These are phyloP conservation scores for Lentinula boryana DNA, from an alignment of 768 basidiomycete species.

Conservation along the genomic window DNA sequence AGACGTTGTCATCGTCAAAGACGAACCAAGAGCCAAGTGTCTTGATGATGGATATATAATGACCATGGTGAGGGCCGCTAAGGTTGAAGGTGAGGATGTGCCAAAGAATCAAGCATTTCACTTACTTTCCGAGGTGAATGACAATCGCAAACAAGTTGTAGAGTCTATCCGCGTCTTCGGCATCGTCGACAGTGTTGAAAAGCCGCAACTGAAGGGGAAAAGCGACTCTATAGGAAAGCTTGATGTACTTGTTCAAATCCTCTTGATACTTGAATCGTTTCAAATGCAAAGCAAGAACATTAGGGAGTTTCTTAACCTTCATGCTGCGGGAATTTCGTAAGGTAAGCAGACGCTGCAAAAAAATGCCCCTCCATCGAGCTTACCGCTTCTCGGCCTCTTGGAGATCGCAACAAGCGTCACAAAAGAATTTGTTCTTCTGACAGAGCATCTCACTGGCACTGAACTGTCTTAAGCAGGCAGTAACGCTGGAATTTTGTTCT, in stretches of 20 bases:
- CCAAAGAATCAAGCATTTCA: slow-evolving; percentile 18
- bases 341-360: neutral
- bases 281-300: slow-evolving; percentile 90
- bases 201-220: slow-evolving; percentile 93
- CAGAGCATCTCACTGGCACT: slow-evolving; percentile 98
- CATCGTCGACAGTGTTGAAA: slow-evolving; percentile 96
- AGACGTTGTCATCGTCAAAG: slow-evolving; percentile 95
- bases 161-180: slow-evolving; percentile 83
- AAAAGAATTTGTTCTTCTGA: slow-evolving; percentile 97
- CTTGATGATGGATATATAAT: slow-evolving; percentile 94
- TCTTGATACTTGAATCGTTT: slow-evolving; percentile 99
- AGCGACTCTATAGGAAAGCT: slow-evolving; percentile 93
- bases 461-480: slow-evolving; percentile 93
- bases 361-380: slow-evolving; percentile 18
- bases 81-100: slow-evolving; percentile 10
- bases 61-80: slow-evolving; percentile 97
- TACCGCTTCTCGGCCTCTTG: slow-evolving; percentile 98
- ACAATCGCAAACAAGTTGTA: slow-evolving; percentile 96
- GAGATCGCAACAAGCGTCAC: slow-evolving; percentile 92
- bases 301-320: slow-evolving; percentile 97
- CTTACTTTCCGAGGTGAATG: slow-evolving; percentile 98
- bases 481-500: slow-evolving; percentile 95
- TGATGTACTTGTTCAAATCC: slow-evolving; percentile 84
- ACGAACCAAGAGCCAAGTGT: slow-evolving; percentile 78
- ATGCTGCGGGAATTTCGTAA: slow-evolving; percentile 49